Evolutionary conservation across 352 stramenopile genomes (phyloP), one percentile per base, ranked within the genome.

Genomic region (Thraustochytrium sp.): DNA sequence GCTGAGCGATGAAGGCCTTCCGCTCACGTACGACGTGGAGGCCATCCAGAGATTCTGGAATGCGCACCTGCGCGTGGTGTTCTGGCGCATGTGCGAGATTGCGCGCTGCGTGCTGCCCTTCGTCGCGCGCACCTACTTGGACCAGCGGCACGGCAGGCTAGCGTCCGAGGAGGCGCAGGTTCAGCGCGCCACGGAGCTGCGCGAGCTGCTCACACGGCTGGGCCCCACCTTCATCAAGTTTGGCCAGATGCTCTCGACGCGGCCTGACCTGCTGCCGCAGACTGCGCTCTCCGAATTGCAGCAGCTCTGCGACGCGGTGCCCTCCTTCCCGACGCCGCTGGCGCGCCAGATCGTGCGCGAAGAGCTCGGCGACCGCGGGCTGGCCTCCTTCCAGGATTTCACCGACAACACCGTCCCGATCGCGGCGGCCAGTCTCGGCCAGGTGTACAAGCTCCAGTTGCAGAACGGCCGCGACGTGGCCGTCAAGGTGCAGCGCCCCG

Each of bases 221-320:
- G 92, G 92, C 0, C 92, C 92, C 3, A 93, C 93, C 73, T 94
- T 91, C 73, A 95, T 95, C 82, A 95, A 95, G 77, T 80, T 95
- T 63, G 92, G 91, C 29, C 92, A 96, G 86, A 92, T 95, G 56
- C 72, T 96, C 8, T 89, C 85, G 31, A 90, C 91, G 18, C 82
- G 89, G 13, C 91, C 92, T 0, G 92, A 96, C 87, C 90, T 96
- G 2, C 84, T 96, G 36, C 90, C 91, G 4, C 89, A 85, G 13
- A 90, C 93, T n/a, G 88, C 85, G 9, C 93, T 96, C 89, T 89
- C 93, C 3, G 91, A 94, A 83, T 83, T 96, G 31, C 90, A 94
- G 87, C 91, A 91, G 63, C 82, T 96, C 2, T 96, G 92, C 84
- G 92, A 96, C 80, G 93, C 93, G 76, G 92, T 95, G 4, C 86